phyloP scores from a whole-genome alignment of 805 yeast species.

The Suhomyces prunicola region DNA sequence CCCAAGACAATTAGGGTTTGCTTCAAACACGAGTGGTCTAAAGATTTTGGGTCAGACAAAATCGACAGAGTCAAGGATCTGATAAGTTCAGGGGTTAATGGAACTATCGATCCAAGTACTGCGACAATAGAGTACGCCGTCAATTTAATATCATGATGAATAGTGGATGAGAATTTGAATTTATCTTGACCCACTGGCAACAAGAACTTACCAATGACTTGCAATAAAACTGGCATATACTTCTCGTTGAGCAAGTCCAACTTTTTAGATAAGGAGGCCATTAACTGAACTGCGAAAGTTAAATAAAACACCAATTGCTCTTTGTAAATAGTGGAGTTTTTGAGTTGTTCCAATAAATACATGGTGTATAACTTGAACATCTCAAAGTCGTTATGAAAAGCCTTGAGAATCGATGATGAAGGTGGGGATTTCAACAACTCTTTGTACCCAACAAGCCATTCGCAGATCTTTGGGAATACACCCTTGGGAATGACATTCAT shows the following conservation, averaged over 20 bases:
- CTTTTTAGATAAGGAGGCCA: constrained; percentile 57
- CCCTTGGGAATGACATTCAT: constrained; percentile 63
- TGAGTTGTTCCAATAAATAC: constrained; percentile 48
- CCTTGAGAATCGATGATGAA: constrained; percentile 63
- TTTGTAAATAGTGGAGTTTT: constrained; percentile 57
- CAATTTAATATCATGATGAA: constrained; percentile 58
- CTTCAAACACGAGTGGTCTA: constrained; percentile 19
- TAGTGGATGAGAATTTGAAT: constrained; percentile 16
- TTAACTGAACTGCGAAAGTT: constrained; percentile 62
- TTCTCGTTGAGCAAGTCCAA: constrained; percentile 44
- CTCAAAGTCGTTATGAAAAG: constrained; percentile 62
- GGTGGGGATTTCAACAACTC: constrained; percentile 64
- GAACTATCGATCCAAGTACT: constrained; percentile 71
- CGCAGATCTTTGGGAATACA: constrained; percentile 71
- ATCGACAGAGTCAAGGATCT: constrained; percentile 33
- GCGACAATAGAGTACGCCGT: constrained; percentile 81
- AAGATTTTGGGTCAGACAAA: constrained; percentile 21
- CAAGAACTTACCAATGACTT: constrained; percentile 55
- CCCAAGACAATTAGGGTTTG: constrained; percentile 40
- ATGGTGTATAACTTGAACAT: constrained; percentile 65
- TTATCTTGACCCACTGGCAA: constrained; percentile 29
- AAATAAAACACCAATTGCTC: constrained; percentile 77
- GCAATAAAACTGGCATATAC: constrained; percentile 55
- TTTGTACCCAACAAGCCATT: constrained; percentile 67
- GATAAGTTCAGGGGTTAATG: constrained; percentile 41